Evolutionary conservation across 2,329 filamentous ascomycete genomes (phyloP).

Genomic region (Trichoderma pleuroti): DNA sequence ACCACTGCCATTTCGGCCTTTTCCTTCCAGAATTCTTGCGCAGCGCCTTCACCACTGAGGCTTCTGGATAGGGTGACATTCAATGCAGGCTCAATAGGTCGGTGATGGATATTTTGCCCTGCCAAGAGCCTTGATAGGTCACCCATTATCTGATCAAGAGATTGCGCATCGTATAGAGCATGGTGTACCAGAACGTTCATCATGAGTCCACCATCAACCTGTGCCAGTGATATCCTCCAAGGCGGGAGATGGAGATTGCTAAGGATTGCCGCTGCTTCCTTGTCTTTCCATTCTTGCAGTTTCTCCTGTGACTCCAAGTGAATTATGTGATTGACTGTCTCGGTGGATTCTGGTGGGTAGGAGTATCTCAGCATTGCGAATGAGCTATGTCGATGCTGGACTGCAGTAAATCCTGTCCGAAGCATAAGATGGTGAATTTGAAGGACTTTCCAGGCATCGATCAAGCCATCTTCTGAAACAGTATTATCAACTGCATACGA

Average conservation of each 20-base stretch:
- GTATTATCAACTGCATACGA: conserved; percentile 46
- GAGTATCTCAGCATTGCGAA: conserved; percentile 73
- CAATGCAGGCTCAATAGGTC: conserved; percentile 36
- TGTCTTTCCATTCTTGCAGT: conserved; percentile 35
- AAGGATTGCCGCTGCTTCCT: conserved; percentile 35
- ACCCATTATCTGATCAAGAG: conserved; percentile 61
- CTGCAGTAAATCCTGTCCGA: conserved; percentile 66
- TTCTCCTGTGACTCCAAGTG: background rate
- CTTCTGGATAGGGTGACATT: conserved; percentile 40
- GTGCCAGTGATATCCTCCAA: conserved; percentile 58
- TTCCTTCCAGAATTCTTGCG: conserved; percentile 60
- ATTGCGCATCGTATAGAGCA: conserved; percentile 80
- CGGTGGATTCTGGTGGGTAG: background rate
- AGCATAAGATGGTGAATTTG: conserved; percentile 64
- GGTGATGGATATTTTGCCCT: conserved; percentile 13
- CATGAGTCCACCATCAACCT: conserved; percentile 22
- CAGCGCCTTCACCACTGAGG: conserved; percentile 29
- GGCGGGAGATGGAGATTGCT: conserved; percentile 50
- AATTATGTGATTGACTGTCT: background rate
- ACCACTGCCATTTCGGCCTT: conserved; percentile 52
- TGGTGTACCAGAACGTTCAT: conserved; percentile 64
- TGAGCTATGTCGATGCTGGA: conserved; percentile 56
- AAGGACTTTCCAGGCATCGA: conserved; percentile 57
- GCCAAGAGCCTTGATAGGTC: conserved; percentile 46
- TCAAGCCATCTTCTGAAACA: conserved; percentile 42